Base-by-base conservation (phyloP, 2,329 filamentous ascomycete genomes). In the Cladosporium sp. region DNA sequence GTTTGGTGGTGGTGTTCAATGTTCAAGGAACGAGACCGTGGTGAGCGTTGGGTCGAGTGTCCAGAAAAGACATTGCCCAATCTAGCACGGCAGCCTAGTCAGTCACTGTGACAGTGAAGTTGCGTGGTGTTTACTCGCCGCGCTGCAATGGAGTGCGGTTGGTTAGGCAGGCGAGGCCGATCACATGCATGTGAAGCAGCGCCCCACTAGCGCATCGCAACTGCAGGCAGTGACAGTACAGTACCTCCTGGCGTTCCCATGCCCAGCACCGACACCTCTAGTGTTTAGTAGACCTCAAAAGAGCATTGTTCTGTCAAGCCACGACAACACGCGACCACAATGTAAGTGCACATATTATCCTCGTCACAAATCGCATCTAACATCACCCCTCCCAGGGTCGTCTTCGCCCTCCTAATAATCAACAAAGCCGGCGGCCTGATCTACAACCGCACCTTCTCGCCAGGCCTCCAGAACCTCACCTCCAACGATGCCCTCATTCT, bases 401-500 rank as follows among this genome's bases (percentile, higher is more conserved):
- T 99, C 73, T 94, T 95, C 75, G 87, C 92, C 59, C 87, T 99
- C 70, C 91, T 97, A 73, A 88, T 99, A 73, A 96, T 99, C 80
- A 97, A 97, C 81, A 99, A 99, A 82, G 92, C 94, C 63, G 94
- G 69, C 56, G 94, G 94, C 67, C 83, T 99, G 55, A 87, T 99
- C 75, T 99, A 96, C 80, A 93, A 97, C 76, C 90, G 91, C 67
- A 90, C 91, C 70, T 97, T 99, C 74, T 87, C 92, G 68, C 85
- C 93, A 42, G 89, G 85, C 60, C 83, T 99, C 59, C 89, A 90
- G 73, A 91, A 93, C 72, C 86, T 99, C 66, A 90, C 85, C 65
- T 93, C 90, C 66, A 99, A 99, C 73, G 94, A 99, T 80, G 96
- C 95, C 71, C 88, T 99, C 32, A 93, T 97, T 65, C 85, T 99